phyloP scores from a whole-genome alignment of 1,139 yeast species.

The Lipomyces yarrowii region DNA sequence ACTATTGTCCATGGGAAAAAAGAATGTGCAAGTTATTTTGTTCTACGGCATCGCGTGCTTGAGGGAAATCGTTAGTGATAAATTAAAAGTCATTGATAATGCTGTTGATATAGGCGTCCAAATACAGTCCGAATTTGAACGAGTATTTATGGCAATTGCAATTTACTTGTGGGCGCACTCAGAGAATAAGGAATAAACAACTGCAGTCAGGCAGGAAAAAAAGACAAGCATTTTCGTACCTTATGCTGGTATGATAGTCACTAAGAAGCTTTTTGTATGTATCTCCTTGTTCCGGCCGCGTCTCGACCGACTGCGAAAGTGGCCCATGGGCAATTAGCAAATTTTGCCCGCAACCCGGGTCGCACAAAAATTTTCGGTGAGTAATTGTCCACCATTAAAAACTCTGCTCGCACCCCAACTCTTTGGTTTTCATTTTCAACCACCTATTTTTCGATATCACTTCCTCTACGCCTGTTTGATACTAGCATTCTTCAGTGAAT shows the following conservation, averaged over 20 bases:
- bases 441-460: not conserved
- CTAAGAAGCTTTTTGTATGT: not conserved
- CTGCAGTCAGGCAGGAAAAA: not conserved
- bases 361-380: constrained; percentile 17
- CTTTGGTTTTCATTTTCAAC: not conserved
- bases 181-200: not conserved
- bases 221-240: no score
- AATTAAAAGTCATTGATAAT: no score
- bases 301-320: not conserved
- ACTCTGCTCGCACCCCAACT: constrained; percentile 1
- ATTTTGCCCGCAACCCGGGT: not conserved
- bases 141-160: not conserved
- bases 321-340: not conserved
- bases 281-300: not conserved
- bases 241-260: not conserved
- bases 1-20: no score
- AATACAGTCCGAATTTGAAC: no score
- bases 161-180: not conserved
- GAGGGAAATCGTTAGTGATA: no score
- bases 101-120: no score
- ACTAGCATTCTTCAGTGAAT: not conserved
- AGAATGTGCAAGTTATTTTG: no score
- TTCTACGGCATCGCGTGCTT: no score
- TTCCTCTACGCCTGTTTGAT: not conserved
- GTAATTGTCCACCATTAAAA: constrained; percentile 10